phyloP scores from a whole-genome alignment of 768 basidiomycete species.

The Russula compacta region DNA sequence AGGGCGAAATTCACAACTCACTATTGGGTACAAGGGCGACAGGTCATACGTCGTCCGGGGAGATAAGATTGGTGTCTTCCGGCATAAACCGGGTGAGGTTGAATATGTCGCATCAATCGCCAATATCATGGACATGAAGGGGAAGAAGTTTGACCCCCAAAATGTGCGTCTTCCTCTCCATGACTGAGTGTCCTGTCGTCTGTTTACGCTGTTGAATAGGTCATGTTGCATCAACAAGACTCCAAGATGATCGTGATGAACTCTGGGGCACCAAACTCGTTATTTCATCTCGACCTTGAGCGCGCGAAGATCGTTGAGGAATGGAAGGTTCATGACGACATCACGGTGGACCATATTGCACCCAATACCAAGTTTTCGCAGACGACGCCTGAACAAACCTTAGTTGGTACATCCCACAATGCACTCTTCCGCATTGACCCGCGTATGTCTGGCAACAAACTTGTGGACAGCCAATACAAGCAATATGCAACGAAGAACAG shows the following conservation, averaged over 20 bases:
- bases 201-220: slow-evolving; percentile 34
- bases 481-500: slow-evolving; percentile 93
- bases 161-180: slow-evolving; percentile 45
- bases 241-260: slow-evolving; percentile 92
- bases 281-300: slow-evolving; percentile 89
- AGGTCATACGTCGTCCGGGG: slow-evolving; percentile 90
- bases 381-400: slow-evolving; percentile 84
- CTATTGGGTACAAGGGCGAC: slow-evolving; percentile 92
- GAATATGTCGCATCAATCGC: slow-evolving; percentile 85
- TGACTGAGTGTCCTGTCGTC: neutral
- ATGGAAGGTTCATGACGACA: slow-evolving; percentile 92
- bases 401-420: slow-evolving; percentile 90
- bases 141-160: slow-evolving; percentile 75
- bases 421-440: slow-evolving; percentile 97
- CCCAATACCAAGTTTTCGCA: slow-evolving; percentile 94
- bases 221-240: slow-evolving; percentile 97
- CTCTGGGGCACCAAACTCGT: slow-evolving; percentile 64
- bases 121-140: slow-evolving; percentile 69
- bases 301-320: slow-evolving; percentile 96
- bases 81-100: slow-evolving; percentile 59
- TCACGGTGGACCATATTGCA: slow-evolving; percentile 81
- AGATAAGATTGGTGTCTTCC: slow-evolving; percentile 86
- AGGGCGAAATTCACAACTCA: slow-evolving; percentile 78
- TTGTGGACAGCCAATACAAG: slow-evolving; percentile 92
- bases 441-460: slow-evolving; percentile 81